A percentile compares a stretch with the other conserved stretches of the same genome.
phyloP scores from a whole-genome alignment of 495 filamentous ascomycete species.

The Penicillium daleae region DNA sequence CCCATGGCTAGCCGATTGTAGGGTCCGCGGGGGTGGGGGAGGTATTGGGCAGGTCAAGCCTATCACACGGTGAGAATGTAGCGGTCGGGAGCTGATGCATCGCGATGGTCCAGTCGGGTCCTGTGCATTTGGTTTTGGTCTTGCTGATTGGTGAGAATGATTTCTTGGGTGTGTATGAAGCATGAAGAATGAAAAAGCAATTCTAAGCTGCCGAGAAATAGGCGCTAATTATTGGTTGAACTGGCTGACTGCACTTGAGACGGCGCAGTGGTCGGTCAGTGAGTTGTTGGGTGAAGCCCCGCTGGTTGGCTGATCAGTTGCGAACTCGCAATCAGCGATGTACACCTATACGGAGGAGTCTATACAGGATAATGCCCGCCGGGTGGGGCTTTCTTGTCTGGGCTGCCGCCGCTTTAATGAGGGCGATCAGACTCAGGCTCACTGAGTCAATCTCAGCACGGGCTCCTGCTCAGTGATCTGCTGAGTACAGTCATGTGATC shows the following conservation, averaged over 20 bases:
- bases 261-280: no score
- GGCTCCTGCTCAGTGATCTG: slow-evolving; percentile 14
- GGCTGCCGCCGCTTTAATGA: slow-evolving; percentile 27
- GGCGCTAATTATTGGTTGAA: slow-evolving; percentile 14
- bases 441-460: slow-evolving; percentile 28
- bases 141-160: slow-evolving; percentile 8
- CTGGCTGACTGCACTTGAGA: not conserved
- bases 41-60: slow-evolving; percentile 1
- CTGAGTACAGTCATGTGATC: slow-evolving; percentile 6
- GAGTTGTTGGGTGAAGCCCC: not conserved
- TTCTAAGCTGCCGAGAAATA: slow-evolving; percentile 18
- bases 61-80: slow-evolving; percentile 15
- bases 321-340: no score
- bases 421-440: slow-evolving; percentile 29
- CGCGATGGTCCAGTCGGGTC: slow-evolving; percentile 10
- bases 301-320: not conserved
- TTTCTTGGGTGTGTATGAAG: not conserved
- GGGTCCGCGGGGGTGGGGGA: slow-evolving; percentile 20
- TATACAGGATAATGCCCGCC: slow-evolving; percentile 10
- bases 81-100: slow-evolving; percentile 19
- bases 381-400: slow-evolving; percentile 13
- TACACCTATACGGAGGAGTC: slow-evolving; percentile 6
- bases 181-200: not conserved
- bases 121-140: not conserved
- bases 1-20: slow-evolving; percentile 17